Evolutionary conservation across 2,329 filamentous ascomycete genomes (phyloP), one percentile per base, ranked within the genome.

Genomic region (Dothistroma pini): DNA sequence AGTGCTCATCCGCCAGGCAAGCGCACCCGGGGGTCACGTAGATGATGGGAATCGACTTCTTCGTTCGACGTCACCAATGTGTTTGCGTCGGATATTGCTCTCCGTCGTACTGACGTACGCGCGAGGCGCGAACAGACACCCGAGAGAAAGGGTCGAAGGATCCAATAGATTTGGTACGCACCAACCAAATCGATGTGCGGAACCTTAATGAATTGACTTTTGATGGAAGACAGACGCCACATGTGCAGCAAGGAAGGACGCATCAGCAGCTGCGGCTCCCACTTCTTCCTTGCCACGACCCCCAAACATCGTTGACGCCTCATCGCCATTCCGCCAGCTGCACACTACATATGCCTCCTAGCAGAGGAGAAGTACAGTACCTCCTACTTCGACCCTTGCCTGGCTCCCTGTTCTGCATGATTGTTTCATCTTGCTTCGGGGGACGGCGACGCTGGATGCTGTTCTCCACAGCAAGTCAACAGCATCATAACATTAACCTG

Each of bases 101-200:
- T 44, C 11, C 16, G 14, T 19, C 6, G 25, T 44, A 44, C 4
- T 9, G n/a, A n/a, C 16, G 4, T 44, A 19, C 41, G 16, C 3
- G 4, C 6, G 6, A 35, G 32, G 12, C 12, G 21, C 11, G 29
- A 32, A 34, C 9, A 52, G 51, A 29, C 25, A 29, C 34, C 14
- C 38, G 12, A 16, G 14, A 44, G 38, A 44, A 19, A n/a, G 8
- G 8, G 14, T 19, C 9, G 41, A 44, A 44, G 41, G 41, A 44
- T 44, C 16, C 16, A 5, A 44, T 44, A 44, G 41, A 44, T 38
- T 38, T 12, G 35, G 41, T 44, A 44, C 41, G 32, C 32, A 54
- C 52, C 55, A 57, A 57, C 55, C 55, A 57, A 44, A 57, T 35
- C 16, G 55, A 57, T 57, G 44, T 44, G 35, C 55, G 25, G 11